Conservation (phyloP, 208 protist genomes). For the Crithidia expoeki region DNA sequence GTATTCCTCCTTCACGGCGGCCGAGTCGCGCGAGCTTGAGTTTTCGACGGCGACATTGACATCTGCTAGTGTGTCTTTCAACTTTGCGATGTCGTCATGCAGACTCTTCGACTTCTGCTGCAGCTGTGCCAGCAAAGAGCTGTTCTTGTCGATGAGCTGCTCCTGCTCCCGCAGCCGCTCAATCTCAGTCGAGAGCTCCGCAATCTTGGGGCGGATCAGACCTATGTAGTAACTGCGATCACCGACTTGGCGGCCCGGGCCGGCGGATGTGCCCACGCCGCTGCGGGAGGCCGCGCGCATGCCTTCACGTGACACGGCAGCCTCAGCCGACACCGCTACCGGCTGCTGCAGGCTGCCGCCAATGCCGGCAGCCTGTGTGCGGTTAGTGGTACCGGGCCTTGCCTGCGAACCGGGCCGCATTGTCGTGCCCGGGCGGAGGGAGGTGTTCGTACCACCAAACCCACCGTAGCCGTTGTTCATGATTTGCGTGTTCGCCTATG, state of each 20-base stretch:
- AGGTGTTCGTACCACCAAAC: constrained; percentile 32
- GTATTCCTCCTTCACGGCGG: constrained; percentile 73
- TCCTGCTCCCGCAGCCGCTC: constrained; percentile 87
- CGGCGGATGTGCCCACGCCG: constrained; percentile 67
- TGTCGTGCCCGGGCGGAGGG: constrained; percentile 71
- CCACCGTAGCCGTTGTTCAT: constrained; percentile 29
- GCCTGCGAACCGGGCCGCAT: constrained; percentile 77
- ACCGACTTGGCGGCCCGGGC: constrained; percentile 86
- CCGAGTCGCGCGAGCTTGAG: constrained; percentile 57
- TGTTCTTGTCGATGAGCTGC: constrained; percentile 81
- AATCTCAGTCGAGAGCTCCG: constrained; percentile 87
- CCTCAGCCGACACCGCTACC: constrained; percentile 65
- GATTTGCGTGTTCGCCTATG: too few species aligned
- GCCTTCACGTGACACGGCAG: constrained; percentile 80
- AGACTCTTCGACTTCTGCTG: constrained; percentile 76
- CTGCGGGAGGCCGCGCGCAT: constrained; percentile 81
- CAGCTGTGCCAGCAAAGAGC: constrained; percentile 70
- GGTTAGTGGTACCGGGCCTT: constrained; percentile 60
- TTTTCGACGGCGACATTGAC: constrained; percentile 64
- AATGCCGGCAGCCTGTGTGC: constrained; percentile 71
- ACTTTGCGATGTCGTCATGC: constrained; percentile 72
- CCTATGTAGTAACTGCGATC: constrained; percentile 93
- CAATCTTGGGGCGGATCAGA: constrained; percentile 86
- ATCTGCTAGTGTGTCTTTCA: constrained; percentile 82
- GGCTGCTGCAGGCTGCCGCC: constrained; percentile 85